Percentiles rank a stretch among this genome's conserved stretches.
phyloP scores from a whole-genome alignment of 495 filamentous ascomycete genomes.

The Penicillium roqueforti region DNA sequence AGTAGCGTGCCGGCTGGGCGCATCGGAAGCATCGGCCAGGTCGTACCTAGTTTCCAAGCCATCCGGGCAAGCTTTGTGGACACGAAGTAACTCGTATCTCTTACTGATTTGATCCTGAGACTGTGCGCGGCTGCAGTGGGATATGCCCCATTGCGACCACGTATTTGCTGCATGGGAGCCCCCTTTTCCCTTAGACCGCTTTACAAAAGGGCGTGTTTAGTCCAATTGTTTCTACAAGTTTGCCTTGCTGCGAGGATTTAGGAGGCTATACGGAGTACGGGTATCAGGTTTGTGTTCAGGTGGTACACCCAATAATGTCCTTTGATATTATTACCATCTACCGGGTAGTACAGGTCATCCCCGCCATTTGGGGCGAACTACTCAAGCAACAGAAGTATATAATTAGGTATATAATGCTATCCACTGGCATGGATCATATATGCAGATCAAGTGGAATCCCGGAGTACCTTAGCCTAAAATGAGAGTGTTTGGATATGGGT shows the following conservation, averaged over 20 bases:
- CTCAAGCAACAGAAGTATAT: background rate
- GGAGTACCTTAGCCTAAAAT: background rate
- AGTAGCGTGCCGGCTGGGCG: slow-evolving; percentile 7
- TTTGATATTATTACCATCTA: background rate
- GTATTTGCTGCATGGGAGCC: slow-evolving; percentile 6
- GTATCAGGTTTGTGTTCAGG: slow-evolving; percentile 4
- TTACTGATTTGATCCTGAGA: too few relatives aligned
- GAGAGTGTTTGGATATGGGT: slow-evolving; percentile 4
- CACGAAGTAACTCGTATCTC: too few relatives aligned
- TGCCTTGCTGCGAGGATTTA: background rate
- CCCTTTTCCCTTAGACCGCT: slow-evolving; percentile 10
- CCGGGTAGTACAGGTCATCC: slow-evolving; percentile 1
- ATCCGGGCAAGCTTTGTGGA: slow-evolving; percentile 12
- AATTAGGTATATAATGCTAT: background rate
- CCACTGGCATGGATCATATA: background rate
- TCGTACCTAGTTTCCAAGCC: slow-evolving; percentile 22
- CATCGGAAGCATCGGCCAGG: slow-evolving; percentile 14
- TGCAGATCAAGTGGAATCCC: background rate
- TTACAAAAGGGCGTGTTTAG: slow-evolving; percentile 3
- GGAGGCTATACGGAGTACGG: background rate
- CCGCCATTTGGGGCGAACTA: slow-evolving; percentile 1
- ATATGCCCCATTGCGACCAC: slow-evolving; percentile 3
- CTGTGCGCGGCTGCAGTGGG: background rate
- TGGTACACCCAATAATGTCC: slow-evolving; percentile 5
- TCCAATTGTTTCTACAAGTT: slow-evolving; percentile 4